Conservation (phyloP, 345 rosid species). For the Populus nigra region DNA sequence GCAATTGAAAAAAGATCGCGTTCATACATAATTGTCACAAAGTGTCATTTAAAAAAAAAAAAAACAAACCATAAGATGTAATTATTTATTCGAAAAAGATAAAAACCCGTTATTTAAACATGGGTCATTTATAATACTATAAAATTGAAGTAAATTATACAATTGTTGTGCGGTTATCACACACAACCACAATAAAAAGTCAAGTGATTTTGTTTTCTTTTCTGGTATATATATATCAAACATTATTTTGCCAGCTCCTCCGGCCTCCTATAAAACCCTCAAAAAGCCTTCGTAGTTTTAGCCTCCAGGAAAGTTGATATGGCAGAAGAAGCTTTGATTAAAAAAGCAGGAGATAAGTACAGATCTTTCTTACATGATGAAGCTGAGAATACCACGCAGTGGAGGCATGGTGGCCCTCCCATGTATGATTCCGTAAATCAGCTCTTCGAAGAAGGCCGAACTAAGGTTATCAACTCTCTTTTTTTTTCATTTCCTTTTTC, state of each 20-base stretch:
- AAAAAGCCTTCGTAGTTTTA: too few relatives aligned
- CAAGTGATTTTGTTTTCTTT: background rate
- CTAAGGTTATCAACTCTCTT: constrained; percentile 24
- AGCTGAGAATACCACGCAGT: constrained; percentile 35
- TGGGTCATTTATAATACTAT: too few relatives aligned
- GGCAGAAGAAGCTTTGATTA: constrained; percentile 19
- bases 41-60: too few relatives aligned
- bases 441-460: constrained; percentile 44
- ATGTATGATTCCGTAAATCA: constrained; percentile 43
- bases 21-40: too few relatives aligned
- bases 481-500: too few relatives aligned
- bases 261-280: background rate
- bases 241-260: background rate
- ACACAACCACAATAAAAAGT: background rate
- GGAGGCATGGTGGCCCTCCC: constrained; percentile 75
- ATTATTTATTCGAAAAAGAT: too few relatives aligned
- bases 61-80: too few relatives aligned
- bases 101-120: too few relatives aligned
- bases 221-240: background rate
- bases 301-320: background rate
- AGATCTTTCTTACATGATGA: constrained; percentile 51
- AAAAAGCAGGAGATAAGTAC: constrained; percentile 49
- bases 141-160: too few relatives aligned
- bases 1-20: too few relatives aligned
- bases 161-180: background rate